Evolutionary conservation across 805 yeast species (phyloP).

Genomic region (Kodamaea nitidulidarum): DNA sequence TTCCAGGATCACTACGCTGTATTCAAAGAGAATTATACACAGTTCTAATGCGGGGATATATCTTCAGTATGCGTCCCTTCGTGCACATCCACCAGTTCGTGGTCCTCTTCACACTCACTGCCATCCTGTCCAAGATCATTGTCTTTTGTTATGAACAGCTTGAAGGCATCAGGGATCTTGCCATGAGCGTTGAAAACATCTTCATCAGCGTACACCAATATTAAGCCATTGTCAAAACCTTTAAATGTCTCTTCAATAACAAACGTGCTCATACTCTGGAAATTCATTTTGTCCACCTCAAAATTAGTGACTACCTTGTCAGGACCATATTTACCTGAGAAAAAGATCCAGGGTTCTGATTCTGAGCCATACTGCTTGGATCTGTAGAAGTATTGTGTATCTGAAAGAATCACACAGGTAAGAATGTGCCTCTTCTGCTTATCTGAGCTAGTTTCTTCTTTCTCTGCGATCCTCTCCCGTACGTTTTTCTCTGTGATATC

Average conservation of each 20-base stretch:
- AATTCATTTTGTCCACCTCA: constrained; percentile 17
- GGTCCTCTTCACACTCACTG: constrained; percentile 1
- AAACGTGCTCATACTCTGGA: constrained; percentile 16
- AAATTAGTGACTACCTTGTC: constrained; percentile 15
- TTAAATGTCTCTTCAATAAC: constrained; percentile 14
- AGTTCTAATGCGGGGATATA: too few species aligned
- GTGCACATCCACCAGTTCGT: neutral
- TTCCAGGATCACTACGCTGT: too few species aligned
- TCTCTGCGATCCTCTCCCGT: constrained; percentile 4
- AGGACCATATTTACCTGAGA: constrained; percentile 10
- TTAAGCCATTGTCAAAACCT: constrained; percentile 11
- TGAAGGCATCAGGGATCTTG: constrained; percentile 3
- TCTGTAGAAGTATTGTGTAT: constrained; percentile 26
- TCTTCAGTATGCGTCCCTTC: too few species aligned
- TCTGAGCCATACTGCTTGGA: constrained; percentile 10
- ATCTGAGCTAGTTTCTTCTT: neutral
- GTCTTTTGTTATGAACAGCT: constrained; percentile 5
- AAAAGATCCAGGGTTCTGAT: constrained; percentile 22
- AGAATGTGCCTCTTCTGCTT: constrained; percentile 12
- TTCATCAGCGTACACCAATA: constrained; percentile 19
- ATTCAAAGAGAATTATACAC: too few species aligned
- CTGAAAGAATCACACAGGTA: constrained; percentile 30
- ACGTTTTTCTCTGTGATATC: constrained; percentile 14
- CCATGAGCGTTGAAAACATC: constrained; percentile 8
- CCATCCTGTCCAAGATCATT: constrained; percentile 4